Conservation (phyloP, 345 rosid species). For the Pistacia atlantica region DNA sequence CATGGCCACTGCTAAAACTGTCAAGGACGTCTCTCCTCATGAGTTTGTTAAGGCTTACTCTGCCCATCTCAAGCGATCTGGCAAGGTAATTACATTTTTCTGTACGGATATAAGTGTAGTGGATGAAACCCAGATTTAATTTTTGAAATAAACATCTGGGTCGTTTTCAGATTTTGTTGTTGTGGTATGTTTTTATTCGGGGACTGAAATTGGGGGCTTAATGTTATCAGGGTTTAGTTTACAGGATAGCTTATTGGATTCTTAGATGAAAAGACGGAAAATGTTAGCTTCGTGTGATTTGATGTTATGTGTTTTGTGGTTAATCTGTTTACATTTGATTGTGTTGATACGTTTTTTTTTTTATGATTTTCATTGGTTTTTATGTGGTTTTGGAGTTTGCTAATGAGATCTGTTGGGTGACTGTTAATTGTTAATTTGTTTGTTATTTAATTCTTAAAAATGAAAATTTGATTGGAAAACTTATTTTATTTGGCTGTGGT, state of each 20-base stretch:
- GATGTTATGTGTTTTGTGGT: neutral
- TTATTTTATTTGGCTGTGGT: too few relatives aligned
- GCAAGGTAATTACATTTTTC: constrained; percentile 48
- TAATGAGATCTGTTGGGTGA: neutral
- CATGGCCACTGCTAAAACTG: constrained; percentile 65
- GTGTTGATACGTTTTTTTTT: neutral
- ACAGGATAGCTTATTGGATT: neutral
- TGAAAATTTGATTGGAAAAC: neutral
- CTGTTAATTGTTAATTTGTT: too few relatives aligned
- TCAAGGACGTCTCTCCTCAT: constrained; percentile 85
- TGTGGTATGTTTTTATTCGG: neutral
- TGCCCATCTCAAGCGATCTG: constrained; percentile 87
- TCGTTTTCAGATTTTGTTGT: neutral
- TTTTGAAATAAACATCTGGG: neutral
- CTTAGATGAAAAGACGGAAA: neutral
- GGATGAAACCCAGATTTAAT: neutral
- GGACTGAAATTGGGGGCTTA: neutral
- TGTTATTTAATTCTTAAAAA: neutral
- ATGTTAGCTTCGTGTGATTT: neutral
- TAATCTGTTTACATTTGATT: neutral
- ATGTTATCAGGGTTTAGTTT: neutral
- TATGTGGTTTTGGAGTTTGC: neutral
- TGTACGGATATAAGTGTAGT: neutral
- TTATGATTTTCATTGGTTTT: neutral
- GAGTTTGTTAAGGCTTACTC: constrained; percentile 86